These are phyloP conservation scores for Cyberlindnera euphorbiiphila DNA, from an alignment of 805 yeast genomes.

Conservation along the genomic window DNA sequence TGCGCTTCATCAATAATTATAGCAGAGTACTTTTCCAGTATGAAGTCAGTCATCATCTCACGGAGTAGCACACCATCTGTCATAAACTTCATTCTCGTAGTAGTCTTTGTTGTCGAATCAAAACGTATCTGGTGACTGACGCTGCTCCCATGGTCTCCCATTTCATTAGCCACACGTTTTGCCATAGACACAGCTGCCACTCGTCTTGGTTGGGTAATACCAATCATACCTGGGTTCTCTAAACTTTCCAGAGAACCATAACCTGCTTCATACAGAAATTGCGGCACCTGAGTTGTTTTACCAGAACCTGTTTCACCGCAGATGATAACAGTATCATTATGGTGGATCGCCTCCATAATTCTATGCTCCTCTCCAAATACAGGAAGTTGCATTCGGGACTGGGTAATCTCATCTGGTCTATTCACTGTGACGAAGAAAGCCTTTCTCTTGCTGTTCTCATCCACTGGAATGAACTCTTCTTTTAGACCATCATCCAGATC, in stretches of 20 bases:
- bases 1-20: slow-evolving; percentile 96
- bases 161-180: slow-evolving; percentile 67
- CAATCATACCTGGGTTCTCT: slow-evolving; percentile 88
- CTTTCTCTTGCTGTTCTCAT: slow-evolving; percentile 46
- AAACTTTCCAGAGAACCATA: slow-evolving; percentile 58
- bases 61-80: slow-evolving; percentile 91
- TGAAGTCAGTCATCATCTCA: slow-evolving; percentile 88
- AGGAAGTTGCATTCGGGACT: slow-evolving; percentile 69
- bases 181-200: slow-evolving; percentile 95
- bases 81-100: slow-evolving; percentile 82
- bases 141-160: slow-evolving; percentile 64
- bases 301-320: slow-evolving; percentile 99
- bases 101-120: slow-evolving; percentile 59
- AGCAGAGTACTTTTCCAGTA: slow-evolving; percentile 76
- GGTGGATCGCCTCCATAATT: slow-evolving; percentile 93
- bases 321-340: slow-evolving; percentile 82
- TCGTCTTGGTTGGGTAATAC: slow-evolving; percentile 92
- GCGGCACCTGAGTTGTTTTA: slow-evolving; percentile 97
- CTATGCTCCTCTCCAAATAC: slow-evolving; percentile 87
- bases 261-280: slow-evolving; percentile 89
- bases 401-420: slow-evolving; percentile 64
- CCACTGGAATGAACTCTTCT: slow-evolving; percentile 58
- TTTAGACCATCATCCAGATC: slow-evolving; percentile 70
- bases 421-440: slow-evolving; percentile 66
- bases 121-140: slow-evolving; percentile 85